These are phyloP conservation scores for Pythium dissotocum DNA, from an alignment of 352 stramenopile genomes.

Conservation along the genomic window DNA sequence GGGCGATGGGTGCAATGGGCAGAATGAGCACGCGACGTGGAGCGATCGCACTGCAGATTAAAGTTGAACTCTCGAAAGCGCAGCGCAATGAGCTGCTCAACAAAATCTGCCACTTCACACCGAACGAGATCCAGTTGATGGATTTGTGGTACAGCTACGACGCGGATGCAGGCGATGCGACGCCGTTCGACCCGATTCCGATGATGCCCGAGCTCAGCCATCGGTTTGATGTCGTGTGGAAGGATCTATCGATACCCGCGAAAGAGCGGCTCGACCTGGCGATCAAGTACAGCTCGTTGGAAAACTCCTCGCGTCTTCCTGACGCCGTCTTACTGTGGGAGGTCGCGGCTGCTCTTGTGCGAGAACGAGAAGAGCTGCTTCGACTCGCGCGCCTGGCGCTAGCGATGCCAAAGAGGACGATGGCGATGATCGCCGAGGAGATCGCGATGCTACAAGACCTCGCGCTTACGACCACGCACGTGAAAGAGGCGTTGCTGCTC, in stretches of 20 bases:
- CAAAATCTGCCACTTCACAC: constrained; percentile 48
- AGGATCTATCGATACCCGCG: constrained; percentile 58
- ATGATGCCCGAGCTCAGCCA: constrained; percentile 61
- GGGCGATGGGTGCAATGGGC: constrained; percentile 21
- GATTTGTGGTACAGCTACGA: constrained; percentile 63
- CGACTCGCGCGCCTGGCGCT: constrained; percentile 33
- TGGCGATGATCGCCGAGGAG: constrained; percentile 41
- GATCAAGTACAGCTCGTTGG: constrained; percentile 74
- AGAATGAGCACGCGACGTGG: constrained; percentile 46
- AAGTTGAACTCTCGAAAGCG: constrained; percentile 37
- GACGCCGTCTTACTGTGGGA: constrained; percentile 74
- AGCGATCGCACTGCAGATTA: constrained; percentile 45
- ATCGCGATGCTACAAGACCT: constrained; percentile 54
- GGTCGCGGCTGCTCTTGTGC: constrained; percentile 44
- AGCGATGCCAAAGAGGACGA: constrained; percentile 28
- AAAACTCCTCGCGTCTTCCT: constrained; percentile 49
- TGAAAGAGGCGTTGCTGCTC: constrained; percentile 60
- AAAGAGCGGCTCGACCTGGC: constrained; percentile 67
- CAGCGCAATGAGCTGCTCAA: constrained; percentile 51
- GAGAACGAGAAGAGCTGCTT: constrained; percentile 61
- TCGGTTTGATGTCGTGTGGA: constrained; percentile 70
- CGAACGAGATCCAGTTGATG: constrained; percentile 62
- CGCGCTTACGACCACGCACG: constrained; percentile 28
- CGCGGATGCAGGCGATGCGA: constrained; percentile 37
- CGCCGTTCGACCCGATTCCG: constrained; percentile 55